These are phyloP conservation scores for Podospora comata DNA, from an alignment of 495 filamentous ascomycete genomes.

Conservation along the genomic window DNA sequence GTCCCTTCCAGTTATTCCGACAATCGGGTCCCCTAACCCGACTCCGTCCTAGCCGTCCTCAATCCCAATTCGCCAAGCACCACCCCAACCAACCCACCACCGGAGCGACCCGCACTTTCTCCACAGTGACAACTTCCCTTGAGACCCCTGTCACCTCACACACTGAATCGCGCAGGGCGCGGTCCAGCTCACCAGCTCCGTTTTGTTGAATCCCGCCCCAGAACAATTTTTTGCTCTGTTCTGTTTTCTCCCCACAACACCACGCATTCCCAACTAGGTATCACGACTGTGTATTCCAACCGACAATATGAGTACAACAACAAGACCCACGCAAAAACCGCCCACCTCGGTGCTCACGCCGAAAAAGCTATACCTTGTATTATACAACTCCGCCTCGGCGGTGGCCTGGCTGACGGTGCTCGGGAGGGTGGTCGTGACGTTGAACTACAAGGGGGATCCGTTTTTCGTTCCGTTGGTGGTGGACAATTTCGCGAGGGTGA, in stretches of 20 bases:
- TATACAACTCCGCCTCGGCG: constrained; percentile 78
- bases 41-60: background rate
- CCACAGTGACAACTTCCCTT: background rate
- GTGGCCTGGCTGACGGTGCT: constrained; percentile 73
- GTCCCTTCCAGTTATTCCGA: background rate
- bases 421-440: constrained; percentile 47
- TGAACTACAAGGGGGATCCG: constrained; percentile 23
- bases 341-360: constrained; percentile 26
- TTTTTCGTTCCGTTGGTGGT: constrained; percentile 45
- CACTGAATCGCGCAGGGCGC: background rate
- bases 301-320: background rate
- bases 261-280: background rate
- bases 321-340: too few relatives aligned
- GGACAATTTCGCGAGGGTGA: constrained; percentile 66
- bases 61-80: background rate
- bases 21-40: background rate
- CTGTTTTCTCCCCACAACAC: background rate
- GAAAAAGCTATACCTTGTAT: constrained; percentile 65
- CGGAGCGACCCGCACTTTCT: background rate
- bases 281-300: background rate
- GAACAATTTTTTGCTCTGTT: background rate
- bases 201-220: background rate
- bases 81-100: background rate
- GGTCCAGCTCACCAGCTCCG: background rate
- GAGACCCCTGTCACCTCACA: background rate